These are phyloP conservation scores for Coemansia sp. DNA, from an alignment of 192 early-diverging fungal species.

Conservation along the genomic window DNA sequence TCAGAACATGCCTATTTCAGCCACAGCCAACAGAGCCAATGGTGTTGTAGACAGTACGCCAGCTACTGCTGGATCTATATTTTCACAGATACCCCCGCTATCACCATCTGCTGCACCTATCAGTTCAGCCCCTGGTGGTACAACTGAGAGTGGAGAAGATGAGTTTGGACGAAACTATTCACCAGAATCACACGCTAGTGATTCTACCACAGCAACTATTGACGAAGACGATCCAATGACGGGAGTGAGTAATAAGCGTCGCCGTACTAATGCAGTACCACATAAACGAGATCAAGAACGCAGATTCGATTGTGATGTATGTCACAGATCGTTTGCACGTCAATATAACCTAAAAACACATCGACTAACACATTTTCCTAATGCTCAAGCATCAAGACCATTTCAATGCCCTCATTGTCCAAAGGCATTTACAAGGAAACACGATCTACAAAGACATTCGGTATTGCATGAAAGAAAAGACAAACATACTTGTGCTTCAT, in stretches of 20 bases:
- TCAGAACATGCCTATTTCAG: no score
- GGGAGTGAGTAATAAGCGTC: slow-evolving; percentile 14
- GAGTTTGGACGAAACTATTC: no score
- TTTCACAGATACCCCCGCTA: slow-evolving; percentile 43
- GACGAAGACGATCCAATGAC: slow-evolving; percentile 3
- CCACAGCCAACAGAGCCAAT: no score
- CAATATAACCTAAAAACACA: slow-evolving; percentile 82
- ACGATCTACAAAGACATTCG: slow-evolving; percentile 72
- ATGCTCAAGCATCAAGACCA: slow-evolving; percentile 47
- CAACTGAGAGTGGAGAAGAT: no score
- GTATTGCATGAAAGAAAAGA: slow-evolving; percentile 52
- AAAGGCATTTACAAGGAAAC: slow-evolving; percentile 68
- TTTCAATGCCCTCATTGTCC: slow-evolving; percentile 60
- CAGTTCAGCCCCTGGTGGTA: no score
- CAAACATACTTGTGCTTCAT: slow-evolving; percentile 49
- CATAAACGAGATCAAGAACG: slow-evolving; percentile 48
- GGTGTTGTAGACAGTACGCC: no score
- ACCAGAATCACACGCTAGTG: slow-evolving; percentile 1
- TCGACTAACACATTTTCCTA: slow-evolving; percentile 62
- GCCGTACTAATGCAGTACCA: slow-evolving; percentile 10
- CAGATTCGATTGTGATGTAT: slow-evolving; percentile 58
- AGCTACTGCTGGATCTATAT: slow-evolving; percentile 16
- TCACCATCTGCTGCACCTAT: no score
- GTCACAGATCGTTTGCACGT: slow-evolving; percentile 68
- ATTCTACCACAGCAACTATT: not conserved